Conservation (phyloP, 306 rosid species). For the Prunus kanzakura region DNA sequence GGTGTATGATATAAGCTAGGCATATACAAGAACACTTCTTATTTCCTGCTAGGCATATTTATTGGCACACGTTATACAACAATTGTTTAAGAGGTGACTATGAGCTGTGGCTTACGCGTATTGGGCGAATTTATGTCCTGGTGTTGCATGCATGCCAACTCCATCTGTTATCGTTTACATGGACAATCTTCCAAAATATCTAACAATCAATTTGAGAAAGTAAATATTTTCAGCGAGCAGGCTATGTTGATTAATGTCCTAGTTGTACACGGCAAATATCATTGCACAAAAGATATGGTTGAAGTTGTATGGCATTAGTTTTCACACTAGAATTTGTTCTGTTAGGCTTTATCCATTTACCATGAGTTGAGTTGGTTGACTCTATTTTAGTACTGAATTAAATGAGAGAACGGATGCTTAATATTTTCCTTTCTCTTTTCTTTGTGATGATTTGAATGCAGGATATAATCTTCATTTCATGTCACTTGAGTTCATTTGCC, state of each 20-base stretch:
- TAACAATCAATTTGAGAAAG: not conserved
- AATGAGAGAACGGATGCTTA: not conserved
- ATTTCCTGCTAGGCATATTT: not conserved
- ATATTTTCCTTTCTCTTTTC: not conserved
- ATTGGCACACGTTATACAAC: not conserved
- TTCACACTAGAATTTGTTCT: constrained; percentile 16
- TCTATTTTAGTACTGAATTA: not conserved
- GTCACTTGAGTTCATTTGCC: not conserved
- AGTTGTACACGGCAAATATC: constrained; percentile 6
- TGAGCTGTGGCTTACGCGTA: not conserved
- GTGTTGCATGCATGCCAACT: constrained; percentile 16
- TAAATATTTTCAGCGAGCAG: not conserved
- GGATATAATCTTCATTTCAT: not conserved
- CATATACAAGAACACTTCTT: not conserved
- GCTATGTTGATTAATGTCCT: constrained; percentile 2
- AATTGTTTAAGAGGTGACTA: not conserved
- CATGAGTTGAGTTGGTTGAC: constrained; percentile 4
- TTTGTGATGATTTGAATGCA: not conserved
- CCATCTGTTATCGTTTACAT: constrained; percentile 9
- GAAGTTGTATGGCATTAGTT: constrained; percentile 3
- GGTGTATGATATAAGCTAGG: not conserved
- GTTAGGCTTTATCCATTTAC: constrained; percentile 4
- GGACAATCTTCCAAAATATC: constrained; percentile 1
- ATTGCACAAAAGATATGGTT: constrained; percentile 14
- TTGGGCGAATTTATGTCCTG: constrained; percentile 15